Base-by-base conservation (phyloP, 768 basidiomycete species). In the Lactifluus echinatus region DNA sequence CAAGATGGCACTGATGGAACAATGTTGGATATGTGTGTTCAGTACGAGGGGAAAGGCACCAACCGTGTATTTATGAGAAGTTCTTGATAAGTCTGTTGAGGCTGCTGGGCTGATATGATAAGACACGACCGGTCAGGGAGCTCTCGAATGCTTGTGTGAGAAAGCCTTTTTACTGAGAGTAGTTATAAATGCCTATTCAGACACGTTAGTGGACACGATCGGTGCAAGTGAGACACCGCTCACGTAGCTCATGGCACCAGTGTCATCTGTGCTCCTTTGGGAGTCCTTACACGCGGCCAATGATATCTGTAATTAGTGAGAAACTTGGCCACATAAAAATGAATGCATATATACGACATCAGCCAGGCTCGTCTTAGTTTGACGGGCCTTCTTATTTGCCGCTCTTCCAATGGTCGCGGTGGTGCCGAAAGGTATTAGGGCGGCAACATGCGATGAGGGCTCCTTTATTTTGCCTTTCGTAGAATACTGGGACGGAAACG, bases 401-500 rank as follows among this genome's bases (percentile, higher is more conserved):
- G 78, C 74, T 57, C 74, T 75, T 39, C 70, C 74, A 15, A 87
- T 89, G n/a, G 86, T 81, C 17, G 89, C 85, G 1, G 80, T 79
- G n/a, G n/a, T n/a, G n/a, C n/a, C n/a, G n/a, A n/a, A n/a, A n/a
- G n/a, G n/a, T n/a, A n/a, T n/a, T n/a, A n/a, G n/a, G n/a, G n/a
- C n/a, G n/a, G n/a, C n/a, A n/a, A n/a, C n/a, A n/a, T n/a, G n/a
- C n/a, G n/a, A n/a, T n/a, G n/a, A n/a, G 33, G 94, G 93, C 67
- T 96, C 93, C 70, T 97, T 96, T 68, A 97, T 73, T 67, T 90
- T 93, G 48, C 93, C 93, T 73, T 97, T 91, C 6, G 93, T 95
- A 21, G 92, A 92, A 72, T 97, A 97, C 83, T 89, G 53, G 11
- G 15, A 44, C 37, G 3, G 15, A 21, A 40, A 28, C 4, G 31